phyloP scores from a whole-genome alignment of 345 rosid species.

The Moricandia arvensis region DNA sequence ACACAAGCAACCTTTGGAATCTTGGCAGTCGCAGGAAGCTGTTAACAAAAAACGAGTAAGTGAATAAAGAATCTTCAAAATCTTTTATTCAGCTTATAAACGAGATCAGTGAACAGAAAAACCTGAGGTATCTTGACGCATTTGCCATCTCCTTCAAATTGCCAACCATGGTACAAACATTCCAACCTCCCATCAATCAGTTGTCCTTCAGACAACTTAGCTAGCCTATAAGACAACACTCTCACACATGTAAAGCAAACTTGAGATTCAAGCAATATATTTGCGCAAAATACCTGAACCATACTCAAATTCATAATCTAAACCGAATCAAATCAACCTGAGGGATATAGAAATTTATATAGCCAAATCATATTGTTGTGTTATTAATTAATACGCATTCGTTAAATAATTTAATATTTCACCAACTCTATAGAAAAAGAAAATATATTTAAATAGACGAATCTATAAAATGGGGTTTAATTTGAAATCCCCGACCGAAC shows the following conservation, averaged over 20 bases:
- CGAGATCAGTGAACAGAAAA: neutral
- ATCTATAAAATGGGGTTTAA: neutral
- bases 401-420: neutral
- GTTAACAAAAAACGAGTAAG: conserved; percentile 8
- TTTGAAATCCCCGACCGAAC: neutral
- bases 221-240: conserved; percentile 49
- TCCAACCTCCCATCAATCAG: conserved; percentile 84
- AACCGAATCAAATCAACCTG: neutral
- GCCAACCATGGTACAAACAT: conserved; percentile 97
- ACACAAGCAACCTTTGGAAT: conserved; percentile 85
- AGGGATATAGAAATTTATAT: neutral
- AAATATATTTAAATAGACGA: neutral
- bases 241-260: neutral
- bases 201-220: conserved; percentile 93
- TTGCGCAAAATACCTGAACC: neutral
- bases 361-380: neutral
- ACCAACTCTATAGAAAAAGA: neutral
- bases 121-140: conserved; percentile 97
- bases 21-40: conserved; percentile 78
- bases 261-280: neutral
- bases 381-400: no score
- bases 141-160: conserved; percentile 82
- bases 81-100: neutral
- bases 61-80: neutral
- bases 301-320: neutral